phyloP scores from a whole-genome alignment of 2,329 filamentous ascomycete genomes.

The Rhynchosporium agropyri region DNA sequence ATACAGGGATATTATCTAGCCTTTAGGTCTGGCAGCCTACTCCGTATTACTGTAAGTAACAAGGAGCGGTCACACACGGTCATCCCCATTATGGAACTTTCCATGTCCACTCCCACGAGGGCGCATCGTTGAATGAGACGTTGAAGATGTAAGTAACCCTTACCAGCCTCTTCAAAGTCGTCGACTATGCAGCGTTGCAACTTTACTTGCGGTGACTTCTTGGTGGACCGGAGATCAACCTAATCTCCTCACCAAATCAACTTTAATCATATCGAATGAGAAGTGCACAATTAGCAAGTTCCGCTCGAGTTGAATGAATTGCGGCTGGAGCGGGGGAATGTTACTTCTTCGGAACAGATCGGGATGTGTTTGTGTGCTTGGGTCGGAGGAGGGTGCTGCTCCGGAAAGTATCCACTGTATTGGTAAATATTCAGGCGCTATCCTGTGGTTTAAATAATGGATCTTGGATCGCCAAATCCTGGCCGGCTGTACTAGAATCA shows the following conservation, averaged over 20 bases:
- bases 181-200: conserved; percentile 1
- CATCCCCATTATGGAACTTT: conserved; percentile 6
- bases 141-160: conserved; percentile 14
- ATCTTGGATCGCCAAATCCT: no score
- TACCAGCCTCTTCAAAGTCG: conserved; percentile 15
- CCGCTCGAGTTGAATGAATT: background rate
- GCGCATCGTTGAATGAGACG: conserved; percentile 7
- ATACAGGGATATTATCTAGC: background rate
- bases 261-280: background rate
- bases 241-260: conserved; percentile 4
- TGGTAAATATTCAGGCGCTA: no score
- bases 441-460: background rate
- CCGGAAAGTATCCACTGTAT: no score
- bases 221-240: conserved; percentile 11
- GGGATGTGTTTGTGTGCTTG: no score
- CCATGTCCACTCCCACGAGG: conserved; percentile 20
- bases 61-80: conserved; percentile 5
- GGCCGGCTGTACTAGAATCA: no score
- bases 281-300: background rate
- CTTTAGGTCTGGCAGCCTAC: background rate
- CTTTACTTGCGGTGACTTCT: background rate
- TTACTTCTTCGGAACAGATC: no score
- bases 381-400: no score
- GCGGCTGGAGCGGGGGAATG: background rate
- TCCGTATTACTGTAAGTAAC: background rate